Conservation (phyloP, 2,329 filamentous ascomycete genomes). For the Arthrobotrys conoides region DNA sequence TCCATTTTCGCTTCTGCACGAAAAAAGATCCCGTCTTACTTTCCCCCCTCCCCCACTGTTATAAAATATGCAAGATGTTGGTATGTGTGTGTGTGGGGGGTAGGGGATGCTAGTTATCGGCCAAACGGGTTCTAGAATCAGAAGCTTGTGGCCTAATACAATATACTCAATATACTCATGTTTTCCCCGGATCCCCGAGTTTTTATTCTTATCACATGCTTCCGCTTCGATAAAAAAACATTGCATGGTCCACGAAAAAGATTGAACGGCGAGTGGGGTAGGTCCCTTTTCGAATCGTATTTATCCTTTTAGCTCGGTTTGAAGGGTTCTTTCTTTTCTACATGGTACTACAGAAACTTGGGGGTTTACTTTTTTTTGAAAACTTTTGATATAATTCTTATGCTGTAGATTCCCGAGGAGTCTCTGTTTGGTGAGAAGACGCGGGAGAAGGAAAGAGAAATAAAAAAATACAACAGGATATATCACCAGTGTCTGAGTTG, state of each 20-base stretch:
- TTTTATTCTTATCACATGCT: conserved; percentile 4
- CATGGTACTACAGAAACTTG: not conserved
- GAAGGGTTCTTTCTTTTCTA: not conserved
- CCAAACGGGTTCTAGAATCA: conserved; percentile 17
- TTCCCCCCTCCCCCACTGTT: not conserved
- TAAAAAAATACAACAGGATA: conserved; percentile 37
- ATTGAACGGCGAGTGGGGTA: not conserved
- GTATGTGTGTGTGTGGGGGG: not conserved
- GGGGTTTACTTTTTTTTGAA: conserved; percentile 8
- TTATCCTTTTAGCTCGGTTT: not conserved
- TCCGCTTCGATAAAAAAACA: not conserved
- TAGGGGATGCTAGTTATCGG: not conserved
- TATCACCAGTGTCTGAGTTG: conserved; percentile 20
- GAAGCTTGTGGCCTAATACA: not conserved
- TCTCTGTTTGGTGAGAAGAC: too few species aligned
- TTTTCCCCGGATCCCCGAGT: conserved; percentile 8
- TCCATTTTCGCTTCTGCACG: too few species aligned
- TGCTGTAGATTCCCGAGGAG: not conserved
- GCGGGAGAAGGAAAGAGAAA: too few species aligned
- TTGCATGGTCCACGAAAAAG: conserved; percentile 23
- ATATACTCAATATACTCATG: not conserved
- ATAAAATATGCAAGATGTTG: not conserved
- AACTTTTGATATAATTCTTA: not conserved
- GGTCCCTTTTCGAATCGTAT: not conserved
- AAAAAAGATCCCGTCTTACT: too few species aligned